Percentiles rank a stretch among this genome's conserved stretches.
Conservation (phyloP, 495 filamentous ascomycete species). For the Aspergillus bridgeri region DNA sequence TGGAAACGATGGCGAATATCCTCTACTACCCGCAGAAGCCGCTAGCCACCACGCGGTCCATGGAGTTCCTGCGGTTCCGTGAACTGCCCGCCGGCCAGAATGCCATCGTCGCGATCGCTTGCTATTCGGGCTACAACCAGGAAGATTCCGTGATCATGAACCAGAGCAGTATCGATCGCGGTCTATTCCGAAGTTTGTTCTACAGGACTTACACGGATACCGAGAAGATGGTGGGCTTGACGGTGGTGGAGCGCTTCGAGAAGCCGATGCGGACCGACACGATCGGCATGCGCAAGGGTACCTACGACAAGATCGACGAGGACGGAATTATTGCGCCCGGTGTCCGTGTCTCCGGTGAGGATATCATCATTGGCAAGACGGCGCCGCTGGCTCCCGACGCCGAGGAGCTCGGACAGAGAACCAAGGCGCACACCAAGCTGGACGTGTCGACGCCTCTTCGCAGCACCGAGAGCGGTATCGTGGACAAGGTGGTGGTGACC, state of each 20-base stretch:
- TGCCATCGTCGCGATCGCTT: slow-evolving; percentile 94
- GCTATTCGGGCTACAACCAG: slow-evolving; percentile 99
- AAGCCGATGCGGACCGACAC: slow-evolving; percentile 88
- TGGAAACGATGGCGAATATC: slow-evolving; percentile 99
- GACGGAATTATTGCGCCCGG: slow-evolving; percentile 93
- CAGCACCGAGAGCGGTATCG: slow-evolving; percentile 93
- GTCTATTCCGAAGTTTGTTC: slow-evolving; percentile 95
- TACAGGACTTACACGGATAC: slow-evolving; percentile 95
- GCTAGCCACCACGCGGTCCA: slow-evolving; percentile 89
- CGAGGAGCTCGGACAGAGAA: slow-evolving; percentile 89
- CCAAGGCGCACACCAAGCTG: slow-evolving; percentile 83
- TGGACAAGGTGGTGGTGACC: slow-evolving; percentile 88
- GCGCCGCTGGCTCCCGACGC: slow-evolving; percentile 88
- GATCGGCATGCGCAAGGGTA: slow-evolving; percentile 85
- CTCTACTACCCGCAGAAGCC: slow-evolving; percentile 99
- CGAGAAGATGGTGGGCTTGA: slow-evolving; percentile 90
- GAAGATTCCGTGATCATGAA: slow-evolving; percentile 99
- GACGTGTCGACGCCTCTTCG: slow-evolving; percentile 92
- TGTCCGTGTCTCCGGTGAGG: slow-evolving; percentile 90
- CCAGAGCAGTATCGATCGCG: slow-evolving; percentile 95
- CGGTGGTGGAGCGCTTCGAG: slow-evolving; percentile 87
- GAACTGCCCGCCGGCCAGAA: slow-evolving; percentile 97
- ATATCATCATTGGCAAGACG: slow-evolving; percentile 99
- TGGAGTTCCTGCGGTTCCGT: slow-evolving; percentile 98
- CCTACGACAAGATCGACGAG: slow-evolving; percentile 96